phyloP scores from a whole-genome alignment of 2,329 filamentous ascomycete species.

The Neurospora crassa region DNA sequence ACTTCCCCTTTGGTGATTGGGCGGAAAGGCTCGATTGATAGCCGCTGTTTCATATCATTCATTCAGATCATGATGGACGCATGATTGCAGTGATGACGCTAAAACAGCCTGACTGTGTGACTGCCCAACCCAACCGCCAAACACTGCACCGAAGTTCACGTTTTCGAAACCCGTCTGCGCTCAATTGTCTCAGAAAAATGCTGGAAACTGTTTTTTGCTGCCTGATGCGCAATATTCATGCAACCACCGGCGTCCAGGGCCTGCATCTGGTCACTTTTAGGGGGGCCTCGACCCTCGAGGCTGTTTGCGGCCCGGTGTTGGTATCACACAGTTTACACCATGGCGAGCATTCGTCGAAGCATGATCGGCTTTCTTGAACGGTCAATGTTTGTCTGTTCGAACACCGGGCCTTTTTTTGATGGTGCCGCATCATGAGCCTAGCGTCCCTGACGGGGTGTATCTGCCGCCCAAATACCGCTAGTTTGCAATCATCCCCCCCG shows the following conservation, averaged over 20 bases:
- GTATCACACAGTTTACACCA: neutral
- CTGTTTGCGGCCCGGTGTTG: neutral
- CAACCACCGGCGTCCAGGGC: neutral
- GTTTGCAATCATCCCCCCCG: neutral
- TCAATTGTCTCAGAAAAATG: neutral
- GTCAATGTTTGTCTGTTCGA: neutral
- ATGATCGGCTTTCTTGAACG: neutral
- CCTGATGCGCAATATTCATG: neutral
- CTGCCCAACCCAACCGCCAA: conserved; percentile 15
- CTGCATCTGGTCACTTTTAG: neutral
- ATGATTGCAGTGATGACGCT: conserved; percentile 14
- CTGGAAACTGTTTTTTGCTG: neutral
- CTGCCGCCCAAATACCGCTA: neutral
- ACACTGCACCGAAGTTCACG: neutral
- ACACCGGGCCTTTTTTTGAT: neutral
- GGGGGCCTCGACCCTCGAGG: neutral
- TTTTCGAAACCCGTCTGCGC: neutral
- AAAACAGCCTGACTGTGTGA: conserved; percentile 13
- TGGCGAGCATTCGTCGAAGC: neutral
- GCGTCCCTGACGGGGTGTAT: neutral
- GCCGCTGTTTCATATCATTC: conserved; percentile 17
- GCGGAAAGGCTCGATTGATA: conserved; percentile 8
- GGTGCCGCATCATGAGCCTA: neutral
- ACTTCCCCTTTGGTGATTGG: conserved; percentile 8
- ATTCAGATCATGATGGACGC: conserved; percentile 5